Evolutionary conservation across 2,329 filamentous ascomycete species (phyloP), one percentile per base, ranked within the genome.

Genomic region (Phaeomoniella chlamydospora): DNA sequence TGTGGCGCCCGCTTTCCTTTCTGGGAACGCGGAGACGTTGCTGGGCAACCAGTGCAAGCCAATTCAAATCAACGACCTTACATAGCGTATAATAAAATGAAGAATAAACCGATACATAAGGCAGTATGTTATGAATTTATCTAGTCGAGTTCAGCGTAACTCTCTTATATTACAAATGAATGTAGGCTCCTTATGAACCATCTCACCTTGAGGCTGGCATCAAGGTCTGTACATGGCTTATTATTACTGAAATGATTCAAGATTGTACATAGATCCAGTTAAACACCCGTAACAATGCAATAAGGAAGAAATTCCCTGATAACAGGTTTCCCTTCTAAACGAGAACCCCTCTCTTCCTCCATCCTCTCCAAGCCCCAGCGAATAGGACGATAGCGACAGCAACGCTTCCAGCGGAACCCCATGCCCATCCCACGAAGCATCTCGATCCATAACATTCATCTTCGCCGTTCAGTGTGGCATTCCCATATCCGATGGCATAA

Each of bases 351-450:
- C 83, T 71, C 49, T 70, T 70, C 42, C 68, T 70, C 87, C 87
- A 94, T 0, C 83, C 82, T 55, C 79, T 80, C 87, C 86, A 94
- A 4, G 86, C 86, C 67, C 74, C 79, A 12, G 78, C 43, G 60
- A 88, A 79, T 46, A 85, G 57, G 3, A 62, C 65, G 49, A 81
- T 77, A 0, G 85, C 87, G 26, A 83, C 45, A 77, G 80, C 87
- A 0, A 92, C 80, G 43, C 79, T 87, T 1, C 71, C 59, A 0
- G 80, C 55, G 41, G 59, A 64, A 1, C 61, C 77, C 70, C 94
- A 85, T 1, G 80, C 82, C 86, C 86, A 94, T 45, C 88, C 92
- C 9, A 77, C 76, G 59, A 94, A 96, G 60, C 90, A 98, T 36
- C 68, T 61, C 49, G 67, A 73, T 2, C 90, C 90, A 53, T 84